Base-by-base conservation (phyloP, 192 early-diverging fungal genomes). In the Umbelopsis sp. region DNA sequence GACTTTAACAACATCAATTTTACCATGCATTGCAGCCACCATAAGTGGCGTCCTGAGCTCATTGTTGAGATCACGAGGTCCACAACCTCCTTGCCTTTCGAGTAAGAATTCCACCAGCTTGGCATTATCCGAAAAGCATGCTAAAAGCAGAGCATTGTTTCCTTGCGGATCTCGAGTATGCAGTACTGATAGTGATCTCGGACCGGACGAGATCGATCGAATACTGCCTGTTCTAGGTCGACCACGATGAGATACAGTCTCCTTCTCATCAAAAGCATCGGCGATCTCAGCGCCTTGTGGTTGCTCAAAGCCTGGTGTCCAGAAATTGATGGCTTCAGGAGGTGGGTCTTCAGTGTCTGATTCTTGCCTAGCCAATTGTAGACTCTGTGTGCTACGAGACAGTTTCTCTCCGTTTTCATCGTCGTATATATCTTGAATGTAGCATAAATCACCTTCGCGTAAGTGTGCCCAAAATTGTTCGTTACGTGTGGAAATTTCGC, bases 21-120 rank as follows among this genome's bases (percentile, higher is more conserved):
- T 67, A 10, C 71, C 76, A 9, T 66, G 24, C 41, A 72, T 65
- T 14, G 75, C 65, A 3, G 82, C 72, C 5, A 77, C 20, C 74
- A 83, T 85, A 1, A 85, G 76, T 0, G 82, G 75, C 3, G 80
- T 85, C 44, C 73, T 68, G 21, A 72, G 69, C 16, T 69, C 66
- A 67, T 82, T 79, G 65, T 85, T 85, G 20, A 62, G 47, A 16
- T 78, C 72, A 3, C 66, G 49, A 8, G 74, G 36, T 45, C 70
- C 62, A n/a, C 26, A 29, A 9, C 59, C 26, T 4, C 59, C 41
- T 31, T 71, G 73, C 25, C 66, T 36, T 45, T 75, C 69, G 12
- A 78, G n/a, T 3, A 81, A 44, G 26, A 75, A 73, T 34, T 62
- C 52, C 11, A 79, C 72, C 31, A 81, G n/a, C 2, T 69, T 52